Conservation (phyloP, 805 yeast species). For the Scheffersomyces ergatensis region DNA sequence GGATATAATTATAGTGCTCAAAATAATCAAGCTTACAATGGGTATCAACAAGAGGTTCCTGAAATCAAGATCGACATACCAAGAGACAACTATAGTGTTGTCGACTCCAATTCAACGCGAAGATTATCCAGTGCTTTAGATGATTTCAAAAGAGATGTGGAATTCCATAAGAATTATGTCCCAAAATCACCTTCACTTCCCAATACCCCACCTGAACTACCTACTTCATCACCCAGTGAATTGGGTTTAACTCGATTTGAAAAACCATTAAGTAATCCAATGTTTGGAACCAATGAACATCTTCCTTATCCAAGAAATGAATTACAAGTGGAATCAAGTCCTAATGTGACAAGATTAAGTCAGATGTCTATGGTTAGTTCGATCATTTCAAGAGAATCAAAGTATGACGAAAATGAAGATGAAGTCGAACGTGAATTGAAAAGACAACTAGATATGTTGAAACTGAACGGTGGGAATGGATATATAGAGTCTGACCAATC, state of each 20-base stretch:
- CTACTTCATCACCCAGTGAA: conserved; percentile 11
- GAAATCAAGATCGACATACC: not conserved
- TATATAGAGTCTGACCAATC: conserved; percentile 3
- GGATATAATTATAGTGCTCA: not conserved
- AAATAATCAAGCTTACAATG: not conserved
- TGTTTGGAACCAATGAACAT: not conserved
- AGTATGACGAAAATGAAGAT: conserved; percentile 25
- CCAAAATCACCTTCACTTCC: conserved; percentile 10
- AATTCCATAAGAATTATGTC: conserved; percentile 16
- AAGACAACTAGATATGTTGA: conserved; percentile 35
- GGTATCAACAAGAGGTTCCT: not conserved
- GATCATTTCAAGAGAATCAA: conserved; percentile 35
- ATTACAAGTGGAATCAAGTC: not conserved
- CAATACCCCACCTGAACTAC: conserved; percentile 8
- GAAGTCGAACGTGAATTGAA: conserved; percentile 37
- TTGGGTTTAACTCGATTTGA: conserved; percentile 12
- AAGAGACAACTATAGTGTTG: not conserved
- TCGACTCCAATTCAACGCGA: conserved; percentile 3
- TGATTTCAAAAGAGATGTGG: conserved; percentile 25
- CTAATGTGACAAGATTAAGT: conserved; percentile 19
- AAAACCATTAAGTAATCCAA: conserved; percentile 2
- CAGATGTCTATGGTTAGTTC: conserved; percentile 43
- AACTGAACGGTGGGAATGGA: conserved; percentile 14
- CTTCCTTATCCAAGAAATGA: not conserved
- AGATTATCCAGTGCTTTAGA: conserved; percentile 26